A percentile compares a stretch with the other conserved stretches of the same genome.
Evolutionary conservation across 495 filamentous ascomycete species (phyloP).

Genomic region (Cryomyces minteri): DNA sequence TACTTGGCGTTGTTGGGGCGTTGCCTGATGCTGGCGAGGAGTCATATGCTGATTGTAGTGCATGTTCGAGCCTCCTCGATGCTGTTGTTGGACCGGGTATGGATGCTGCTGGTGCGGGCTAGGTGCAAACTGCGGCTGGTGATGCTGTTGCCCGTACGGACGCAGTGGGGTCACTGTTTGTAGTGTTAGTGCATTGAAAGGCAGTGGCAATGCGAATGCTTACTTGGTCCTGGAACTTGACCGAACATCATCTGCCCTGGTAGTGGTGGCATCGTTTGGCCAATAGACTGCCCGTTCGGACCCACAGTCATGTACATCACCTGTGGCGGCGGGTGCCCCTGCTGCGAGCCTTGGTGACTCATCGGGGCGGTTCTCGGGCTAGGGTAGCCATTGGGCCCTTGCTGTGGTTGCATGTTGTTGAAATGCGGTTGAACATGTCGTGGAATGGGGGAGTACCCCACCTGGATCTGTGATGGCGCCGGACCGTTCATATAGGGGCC

Average conservation of each 20-base stretch:
- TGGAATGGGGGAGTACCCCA: constrained; percentile 43
- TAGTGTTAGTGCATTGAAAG: neutral
- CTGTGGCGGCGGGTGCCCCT: constrained; percentile 18
- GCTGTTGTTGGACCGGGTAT: constrained; percentile 7
- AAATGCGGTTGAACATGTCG: constrained; percentile 44
- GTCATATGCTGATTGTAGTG: constrained; percentile 13
- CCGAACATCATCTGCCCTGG: too few relatives aligned
- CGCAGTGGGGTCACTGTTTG: constrained; percentile 13
- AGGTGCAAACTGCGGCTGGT: constrained; percentile 12
- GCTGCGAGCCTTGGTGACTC: constrained; percentile 40
- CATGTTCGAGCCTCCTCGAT: constrained; percentile 13
- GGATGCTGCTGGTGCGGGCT: constrained; percentile 13
- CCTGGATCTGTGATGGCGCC: constrained; percentile 40
- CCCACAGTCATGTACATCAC: constrained; percentile 11
- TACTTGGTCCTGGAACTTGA: too few relatives aligned
- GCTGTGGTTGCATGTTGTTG: constrained; percentile 39
- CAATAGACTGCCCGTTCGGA: constrained; percentile 1
- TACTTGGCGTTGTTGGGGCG: constrained; percentile 9
- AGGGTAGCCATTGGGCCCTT: constrained; percentile 51
- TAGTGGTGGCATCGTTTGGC: too few relatives aligned
- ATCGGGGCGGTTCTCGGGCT: constrained; percentile 65
- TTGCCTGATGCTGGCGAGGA: constrained; percentile 11
- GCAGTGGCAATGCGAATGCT: too few relatives aligned
- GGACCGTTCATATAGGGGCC: constrained; percentile 30
- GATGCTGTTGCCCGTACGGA: constrained; percentile 7